A percentile compares a stretch with the other conserved stretches of the same genome.
Conservation (phyloP, 371 early-diverging fungal genomes). For the Mortierella sp. region DNA sequence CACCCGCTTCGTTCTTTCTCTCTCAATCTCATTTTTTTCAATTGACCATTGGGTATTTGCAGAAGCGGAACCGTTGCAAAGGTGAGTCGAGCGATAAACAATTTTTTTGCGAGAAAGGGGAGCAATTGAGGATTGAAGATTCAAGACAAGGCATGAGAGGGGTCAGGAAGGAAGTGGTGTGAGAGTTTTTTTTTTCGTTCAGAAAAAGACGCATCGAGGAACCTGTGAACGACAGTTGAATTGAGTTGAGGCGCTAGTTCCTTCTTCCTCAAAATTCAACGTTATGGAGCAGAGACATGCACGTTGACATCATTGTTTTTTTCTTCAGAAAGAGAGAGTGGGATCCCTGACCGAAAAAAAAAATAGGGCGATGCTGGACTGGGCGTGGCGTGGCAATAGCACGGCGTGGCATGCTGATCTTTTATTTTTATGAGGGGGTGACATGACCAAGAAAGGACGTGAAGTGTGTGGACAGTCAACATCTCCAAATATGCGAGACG, state of each 20-base stretch:
- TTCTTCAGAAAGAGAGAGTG: no score
- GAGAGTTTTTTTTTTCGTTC: background rate
- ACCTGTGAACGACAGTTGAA: no score
- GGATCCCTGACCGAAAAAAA: background rate
- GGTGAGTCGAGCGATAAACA: no score
- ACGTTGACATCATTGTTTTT: slow-evolving; percentile 1
- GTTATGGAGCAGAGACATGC: background rate
- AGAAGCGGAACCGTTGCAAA: no score
- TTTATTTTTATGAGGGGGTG: background rate
- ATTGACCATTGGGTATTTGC: background rate
- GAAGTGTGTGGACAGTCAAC: background rate
- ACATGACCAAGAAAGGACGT: slow-evolving; percentile 1
- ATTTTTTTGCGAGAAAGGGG: no score
- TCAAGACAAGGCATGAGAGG: no score
- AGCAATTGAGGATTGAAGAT: no score
- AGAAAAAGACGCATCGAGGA: no score
- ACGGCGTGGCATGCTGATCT: background rate
- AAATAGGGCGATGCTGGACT: background rate
- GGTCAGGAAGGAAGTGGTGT: background rate
- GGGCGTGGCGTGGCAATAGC: background rate
- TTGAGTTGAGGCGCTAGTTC: background rate
- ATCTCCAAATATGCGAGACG: background rate
- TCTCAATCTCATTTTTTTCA: background rate
- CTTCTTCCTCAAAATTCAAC: background rate
- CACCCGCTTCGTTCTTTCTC: background rate